Percentiles rank a stretch among this genome's conserved stretches.
phyloP scores from a whole-genome alignment of 106 monocot genomes.

The Iris macrosiphon region DNA sequence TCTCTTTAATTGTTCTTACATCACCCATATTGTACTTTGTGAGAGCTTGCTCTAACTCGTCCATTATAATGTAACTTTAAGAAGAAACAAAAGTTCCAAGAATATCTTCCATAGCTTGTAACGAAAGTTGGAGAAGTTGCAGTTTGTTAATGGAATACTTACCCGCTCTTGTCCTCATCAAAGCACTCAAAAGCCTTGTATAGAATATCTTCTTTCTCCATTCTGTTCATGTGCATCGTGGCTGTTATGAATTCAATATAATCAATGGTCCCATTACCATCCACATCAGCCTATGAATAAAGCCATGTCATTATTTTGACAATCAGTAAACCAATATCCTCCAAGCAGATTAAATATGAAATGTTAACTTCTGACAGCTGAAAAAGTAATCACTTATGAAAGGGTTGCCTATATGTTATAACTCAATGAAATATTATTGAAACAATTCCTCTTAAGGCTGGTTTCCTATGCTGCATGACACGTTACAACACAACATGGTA shows the following conservation, averaged over 20 bases:
- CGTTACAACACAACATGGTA: too few species aligned
- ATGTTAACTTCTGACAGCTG: too few species aligned
- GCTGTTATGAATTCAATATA: slow-evolving; percentile 71
- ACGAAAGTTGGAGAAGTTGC: neutral
- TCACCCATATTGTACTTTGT: slow-evolving; percentile 60
- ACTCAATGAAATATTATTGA: too few species aligned
- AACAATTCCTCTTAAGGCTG: too few species aligned
- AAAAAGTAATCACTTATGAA: too few species aligned
- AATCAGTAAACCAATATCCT: too few species aligned
- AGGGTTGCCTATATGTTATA: too few species aligned
- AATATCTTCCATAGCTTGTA: neutral
- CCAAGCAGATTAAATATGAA: too few species aligned
- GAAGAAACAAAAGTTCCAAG: neutral
- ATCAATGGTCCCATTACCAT: slow-evolving; percentile 68
- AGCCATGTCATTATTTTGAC: too few species aligned
- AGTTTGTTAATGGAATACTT: neutral
- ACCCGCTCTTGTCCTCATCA: slow-evolving; percentile 81
- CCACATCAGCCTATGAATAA: slow-evolving; percentile 86
- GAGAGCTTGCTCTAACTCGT: slow-evolving; percentile 63
- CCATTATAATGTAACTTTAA: slow-evolving; percentile 66
- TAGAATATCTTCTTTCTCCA: slow-evolving; percentile 59
- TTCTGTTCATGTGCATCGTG: slow-evolving; percentile 66
- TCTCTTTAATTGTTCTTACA: slow-evolving; percentile 44
- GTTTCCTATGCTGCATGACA: too few species aligned
- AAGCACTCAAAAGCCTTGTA: slow-evolving; percentile 69